Evolutionary conservation across 768 basidiomycete species (phyloP).

Genomic region (Ramaria rubella): DNA sequence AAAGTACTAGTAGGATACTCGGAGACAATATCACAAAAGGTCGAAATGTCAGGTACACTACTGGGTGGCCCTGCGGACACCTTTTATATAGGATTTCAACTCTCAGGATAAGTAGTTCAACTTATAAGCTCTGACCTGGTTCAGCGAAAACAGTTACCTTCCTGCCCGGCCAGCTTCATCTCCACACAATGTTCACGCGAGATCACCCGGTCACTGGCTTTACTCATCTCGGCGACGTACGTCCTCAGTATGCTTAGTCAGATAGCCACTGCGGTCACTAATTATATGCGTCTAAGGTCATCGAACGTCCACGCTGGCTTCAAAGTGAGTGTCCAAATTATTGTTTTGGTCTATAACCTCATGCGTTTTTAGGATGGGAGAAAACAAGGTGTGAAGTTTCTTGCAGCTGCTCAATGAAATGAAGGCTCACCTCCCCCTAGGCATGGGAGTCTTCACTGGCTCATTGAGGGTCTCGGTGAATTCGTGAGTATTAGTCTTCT

Average conservation of each 20-base stretch:
- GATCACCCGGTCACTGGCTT: constrained; percentile 2
- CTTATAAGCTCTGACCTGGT: no score
- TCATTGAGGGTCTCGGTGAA: constrained; percentile 57
- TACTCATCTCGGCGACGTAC: constrained; percentile 7
- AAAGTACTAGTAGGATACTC: no score
- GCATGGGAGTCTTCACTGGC: constrained; percentile 41
- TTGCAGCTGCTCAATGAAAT: background rate
- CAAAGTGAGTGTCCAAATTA: background rate
- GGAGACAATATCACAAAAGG: no score
- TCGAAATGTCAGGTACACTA: no score
- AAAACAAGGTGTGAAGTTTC: background rate
- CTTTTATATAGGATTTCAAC: no score
- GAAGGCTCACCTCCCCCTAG: background rate
- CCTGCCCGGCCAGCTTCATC: no score
- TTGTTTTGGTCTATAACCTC: background rate
- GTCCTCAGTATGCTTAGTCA: background rate
- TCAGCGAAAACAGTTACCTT: no score
- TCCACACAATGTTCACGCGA: constrained; percentile 25
- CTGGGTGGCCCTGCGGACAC: no score
- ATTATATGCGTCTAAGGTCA: constrained; percentile 1
- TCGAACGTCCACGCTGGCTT: constrained; percentile 7
- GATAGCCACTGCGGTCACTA: background rate
- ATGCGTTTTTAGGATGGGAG: constrained; percentile 1
- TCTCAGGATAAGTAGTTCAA: no score
- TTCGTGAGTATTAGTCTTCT: constrained; percentile 30